These are phyloP conservation scores for Coemansia sp. DNA, from an alignment of 192 early-diverging fungal genomes.

Conservation along the genomic window DNA sequence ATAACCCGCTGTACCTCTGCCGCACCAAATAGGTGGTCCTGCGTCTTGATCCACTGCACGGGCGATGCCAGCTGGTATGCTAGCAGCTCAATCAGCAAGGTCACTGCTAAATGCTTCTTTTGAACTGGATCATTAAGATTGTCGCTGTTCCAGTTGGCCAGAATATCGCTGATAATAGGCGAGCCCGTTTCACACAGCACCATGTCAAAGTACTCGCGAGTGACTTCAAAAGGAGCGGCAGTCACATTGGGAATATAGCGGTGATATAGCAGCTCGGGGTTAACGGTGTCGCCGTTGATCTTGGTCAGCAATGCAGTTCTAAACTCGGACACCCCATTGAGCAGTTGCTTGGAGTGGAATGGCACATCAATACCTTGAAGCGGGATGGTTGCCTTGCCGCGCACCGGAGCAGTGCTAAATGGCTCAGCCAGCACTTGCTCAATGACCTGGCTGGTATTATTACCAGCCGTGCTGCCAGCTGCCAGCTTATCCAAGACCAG, in stretches of 20 bases:
- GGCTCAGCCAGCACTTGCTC: constrained; percentile 60
- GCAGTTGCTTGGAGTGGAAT: constrained; percentile 82
- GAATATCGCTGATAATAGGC: constrained; percentile 60
- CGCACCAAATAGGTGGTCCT: constrained; percentile 77
- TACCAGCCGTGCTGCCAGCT: constrained; percentile 58
- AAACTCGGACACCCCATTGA: constrained; percentile 78
- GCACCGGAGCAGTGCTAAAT: constrained; percentile 62
- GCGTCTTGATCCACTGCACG: constrained; percentile 93
- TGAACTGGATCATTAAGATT: constrained; percentile 40
- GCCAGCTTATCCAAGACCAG: constrained; percentile 81
- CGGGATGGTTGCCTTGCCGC: constrained; percentile 84
- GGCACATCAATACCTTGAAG: constrained; percentile 90
- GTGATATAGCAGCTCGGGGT: constrained; percentile 61
- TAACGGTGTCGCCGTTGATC: constrained; percentile 64
- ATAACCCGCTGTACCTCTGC: constrained; percentile 78
- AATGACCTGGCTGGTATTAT: constrained; percentile 72
- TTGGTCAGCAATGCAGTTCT: constrained; percentile 72
- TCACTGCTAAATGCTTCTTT: constrained; percentile 72
- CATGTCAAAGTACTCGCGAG: constrained; percentile 70
- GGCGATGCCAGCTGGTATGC: constrained; percentile 92
- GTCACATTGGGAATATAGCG: constrained; percentile 96
- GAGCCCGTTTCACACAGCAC: constrained; percentile 73
- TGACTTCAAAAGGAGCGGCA: constrained; percentile 79
- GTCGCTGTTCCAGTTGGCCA: constrained; percentile 61
- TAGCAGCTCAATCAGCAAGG: constrained; percentile 80